A percentile compares a stretch with the other conserved stretches of the same genome.
Conservation (phyloP, 148 eudicot genomes). For the Rhododendron kiyosumense region DNA sequence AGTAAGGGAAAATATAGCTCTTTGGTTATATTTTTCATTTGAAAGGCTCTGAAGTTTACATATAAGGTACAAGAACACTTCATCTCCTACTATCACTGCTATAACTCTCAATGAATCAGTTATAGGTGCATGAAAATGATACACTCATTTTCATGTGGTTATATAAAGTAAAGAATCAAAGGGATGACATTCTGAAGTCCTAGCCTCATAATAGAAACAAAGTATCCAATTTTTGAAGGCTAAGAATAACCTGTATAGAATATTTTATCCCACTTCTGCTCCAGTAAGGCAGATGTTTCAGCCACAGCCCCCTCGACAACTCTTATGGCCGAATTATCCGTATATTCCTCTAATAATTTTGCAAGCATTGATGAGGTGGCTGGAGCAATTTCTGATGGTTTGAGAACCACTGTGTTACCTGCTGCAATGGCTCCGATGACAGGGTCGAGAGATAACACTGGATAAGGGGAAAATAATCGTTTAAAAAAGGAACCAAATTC, state of each 20-base stretch:
- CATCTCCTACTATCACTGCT: background rate
- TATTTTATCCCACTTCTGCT: constrained; percentile 92
- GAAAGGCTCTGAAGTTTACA: background rate
- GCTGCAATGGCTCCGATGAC: constrained; percentile 92
- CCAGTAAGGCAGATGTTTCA: constrained; percentile 71
- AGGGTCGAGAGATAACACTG: constrained; percentile 84
- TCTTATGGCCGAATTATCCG: constrained; percentile 55
- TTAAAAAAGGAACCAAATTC: background rate
- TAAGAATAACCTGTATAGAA: constrained; percentile 80
- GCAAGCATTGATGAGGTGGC: constrained; percentile 68
- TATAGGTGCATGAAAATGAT: background rate
- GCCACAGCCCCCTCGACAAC: constrained; percentile 74
- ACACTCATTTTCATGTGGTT: background rate
- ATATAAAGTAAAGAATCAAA: background rate
- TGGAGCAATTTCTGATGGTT: constrained; percentile 88
- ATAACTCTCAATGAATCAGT: background rate
- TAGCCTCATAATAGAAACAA: background rate
- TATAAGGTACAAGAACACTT: background rate
- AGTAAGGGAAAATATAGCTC: background rate
- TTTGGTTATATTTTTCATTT: background rate
- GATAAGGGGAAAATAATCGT: background rate
- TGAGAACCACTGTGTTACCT: constrained; percentile 82
- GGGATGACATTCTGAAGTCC: background rate
- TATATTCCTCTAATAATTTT: constrained; percentile 52
- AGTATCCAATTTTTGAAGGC: background rate